Evolutionary conservation across 2,329 filamentous ascomycete genomes (phyloP), one percentile per base, ranked within the genome.

Genomic region (Exophiala calicioides): DNA sequence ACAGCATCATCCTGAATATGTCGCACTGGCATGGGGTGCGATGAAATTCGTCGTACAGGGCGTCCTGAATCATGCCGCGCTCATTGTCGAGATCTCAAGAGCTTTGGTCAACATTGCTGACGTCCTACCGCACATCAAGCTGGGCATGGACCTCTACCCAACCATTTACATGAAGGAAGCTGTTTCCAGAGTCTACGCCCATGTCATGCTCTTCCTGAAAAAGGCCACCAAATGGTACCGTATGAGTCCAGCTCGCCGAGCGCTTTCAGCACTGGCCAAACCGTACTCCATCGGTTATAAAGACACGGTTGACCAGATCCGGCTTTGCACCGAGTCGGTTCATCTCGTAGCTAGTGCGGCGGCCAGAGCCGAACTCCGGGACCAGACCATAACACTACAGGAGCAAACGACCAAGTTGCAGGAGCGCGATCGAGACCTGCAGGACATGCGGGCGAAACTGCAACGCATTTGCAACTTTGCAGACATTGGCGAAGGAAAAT

Each of bases 1-100:
- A 3, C 61, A 65, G 45, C 59, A 62, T 30, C 60, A 64, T 49
- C 61, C 62, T 5, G 61, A 65, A 40, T 65, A 63, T 30, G 56
- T 58, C 3, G 52, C 60, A 3, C 39, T 65, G n/a, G 60, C 52
- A 0, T 65, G 61, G 61, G 62, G 61, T 2, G 49, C 60, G 1
- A 55, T 65, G 31, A 64, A 62, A 41, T 47, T 64, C 16, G 21
- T 62, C 18, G 32, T 29, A 19, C 13, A 32, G 30, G 8, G 7
- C 2, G 30, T 32, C 6, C 30, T 10, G 7, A 32, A 32, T 32
- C 30, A 32, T 15, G 30, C 7, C n/a, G 13, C n/a, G 16, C 30
- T 32, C 6, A 15, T 32, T 6, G 13, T 15, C 30, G 13, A 9
- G 30, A 12, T 32, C 7, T 9, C 30, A 6, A 13, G 16, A 32